Percentiles rank a stretch among this genome's conserved stretches.
Conservation (phyloP, 345 rosid species). For the Raphanus raphanistrum region DNA sequence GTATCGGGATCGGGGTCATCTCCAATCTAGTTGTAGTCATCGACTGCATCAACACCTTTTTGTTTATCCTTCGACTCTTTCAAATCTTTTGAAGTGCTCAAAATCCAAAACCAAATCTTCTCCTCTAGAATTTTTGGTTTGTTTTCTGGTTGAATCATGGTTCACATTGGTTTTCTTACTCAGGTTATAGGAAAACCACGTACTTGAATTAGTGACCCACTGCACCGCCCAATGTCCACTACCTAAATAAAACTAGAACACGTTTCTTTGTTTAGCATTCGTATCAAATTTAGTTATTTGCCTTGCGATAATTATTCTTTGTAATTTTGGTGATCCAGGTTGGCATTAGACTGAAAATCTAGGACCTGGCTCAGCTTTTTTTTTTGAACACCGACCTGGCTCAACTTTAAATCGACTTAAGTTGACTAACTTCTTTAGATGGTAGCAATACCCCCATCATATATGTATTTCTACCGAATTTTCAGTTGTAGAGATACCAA, state of each 20-base stretch:
- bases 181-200: background rate
- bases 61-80: background rate
- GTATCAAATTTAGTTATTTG: background rate
- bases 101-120: background rate
- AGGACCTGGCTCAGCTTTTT: background rate
- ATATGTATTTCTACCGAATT: background rate
- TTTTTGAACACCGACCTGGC: background rate
- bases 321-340: background rate
- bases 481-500: background rate
- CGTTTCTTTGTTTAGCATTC: background rate
- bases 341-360: background rate
- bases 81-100: background rate
- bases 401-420: background rate
- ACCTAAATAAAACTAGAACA: background rate
- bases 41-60: background rate
- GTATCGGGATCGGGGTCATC: background rate
- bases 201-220: conserved; percentile 8
- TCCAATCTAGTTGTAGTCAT: background rate
- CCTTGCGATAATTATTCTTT: background rate
- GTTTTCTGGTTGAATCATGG: background rate
- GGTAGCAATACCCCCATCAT: background rate
- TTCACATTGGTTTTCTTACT: background rate
- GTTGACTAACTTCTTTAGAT: background rate
- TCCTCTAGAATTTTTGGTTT: background rate
- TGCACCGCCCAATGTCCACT: conserved; percentile 18